Conservation (phyloP, 169 alveolate genomes). For the Eimeria mitis region DNA sequence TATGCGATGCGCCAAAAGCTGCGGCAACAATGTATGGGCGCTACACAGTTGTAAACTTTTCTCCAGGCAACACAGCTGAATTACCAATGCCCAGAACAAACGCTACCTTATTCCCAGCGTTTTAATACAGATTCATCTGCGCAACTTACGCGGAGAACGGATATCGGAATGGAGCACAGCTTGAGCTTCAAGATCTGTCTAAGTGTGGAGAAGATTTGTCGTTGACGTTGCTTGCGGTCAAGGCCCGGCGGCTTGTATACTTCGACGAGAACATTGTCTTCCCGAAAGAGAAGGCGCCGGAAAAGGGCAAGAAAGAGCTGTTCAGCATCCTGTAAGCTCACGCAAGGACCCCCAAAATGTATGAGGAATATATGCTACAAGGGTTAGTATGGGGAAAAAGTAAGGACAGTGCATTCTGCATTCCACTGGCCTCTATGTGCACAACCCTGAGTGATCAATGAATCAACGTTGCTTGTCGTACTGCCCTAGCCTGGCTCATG, state of each 20-base stretch:
- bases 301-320: constrained; percentile 74
- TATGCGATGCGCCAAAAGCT: constrained; percentile 62
- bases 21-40: background rate
- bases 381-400: background rate
- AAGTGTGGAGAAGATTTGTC: constrained; percentile 58
- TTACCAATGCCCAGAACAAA: background rate
- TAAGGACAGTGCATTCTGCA: background rate
- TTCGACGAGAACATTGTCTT: constrained; percentile 67
- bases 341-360: background rate
- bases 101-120: background rate
- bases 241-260: constrained; percentile 56
- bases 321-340: constrained; percentile 47
- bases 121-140: background rate
- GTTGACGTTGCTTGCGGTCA: constrained; percentile 68
- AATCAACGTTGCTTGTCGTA: background rate
- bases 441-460: background rate
- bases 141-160: constrained; percentile 55
- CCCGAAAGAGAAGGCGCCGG: constrained; percentile 66
- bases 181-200: constrained; percentile 59
- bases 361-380: background rate
- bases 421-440: background rate
- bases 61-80: background rate
- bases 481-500: constrained; percentile 67
- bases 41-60: background rate
- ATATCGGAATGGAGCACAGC: constrained; percentile 46